Conservation (phyloP, 2,329 filamentous ascomycete genomes). For the Pseudocercospora ulei region DNA sequence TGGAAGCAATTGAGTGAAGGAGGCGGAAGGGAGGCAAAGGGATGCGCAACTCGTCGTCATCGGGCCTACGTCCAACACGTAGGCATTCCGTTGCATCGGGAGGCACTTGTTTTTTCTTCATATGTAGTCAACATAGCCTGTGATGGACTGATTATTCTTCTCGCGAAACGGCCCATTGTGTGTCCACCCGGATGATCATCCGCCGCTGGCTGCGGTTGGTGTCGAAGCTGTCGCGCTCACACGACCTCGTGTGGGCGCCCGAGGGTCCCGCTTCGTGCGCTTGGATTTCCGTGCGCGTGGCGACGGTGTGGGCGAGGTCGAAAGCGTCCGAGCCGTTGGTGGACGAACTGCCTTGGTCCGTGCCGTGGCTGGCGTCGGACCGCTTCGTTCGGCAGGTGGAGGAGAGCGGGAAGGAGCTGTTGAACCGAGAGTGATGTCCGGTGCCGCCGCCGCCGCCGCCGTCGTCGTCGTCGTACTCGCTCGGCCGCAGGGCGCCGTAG, state of each 20-base stretch:
- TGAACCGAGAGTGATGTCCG: conserved; percentile 4
- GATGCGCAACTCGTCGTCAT: no score
- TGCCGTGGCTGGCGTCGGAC: neutral
- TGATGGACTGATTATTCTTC: no score
- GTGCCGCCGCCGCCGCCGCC: conserved; percentile 1
- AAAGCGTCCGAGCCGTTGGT: conserved; percentile 4
- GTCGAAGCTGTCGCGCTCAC: conserved; percentile 7
- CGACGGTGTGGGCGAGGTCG: conserved; percentile 10
- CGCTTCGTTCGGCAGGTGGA: conserved; percentile 9
- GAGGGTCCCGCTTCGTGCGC: conserved; percentile 8
- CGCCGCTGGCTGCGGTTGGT: conserved; percentile 8
- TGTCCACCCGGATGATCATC: conserved; percentile 15
- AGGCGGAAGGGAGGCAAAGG: no score
- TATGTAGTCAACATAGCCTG: no score
- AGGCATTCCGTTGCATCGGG: no score
- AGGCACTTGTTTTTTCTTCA: no score
- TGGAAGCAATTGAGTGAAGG: no score
- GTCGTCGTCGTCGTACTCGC: no score
- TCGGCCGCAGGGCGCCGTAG: conserved; percentile 15
- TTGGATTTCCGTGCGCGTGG: conserved; percentile 11
- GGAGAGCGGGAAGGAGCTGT: conserved; percentile 9
- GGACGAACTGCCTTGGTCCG: conserved; percentile 1
- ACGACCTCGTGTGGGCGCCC: neutral
- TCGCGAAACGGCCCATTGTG: conserved; percentile 8
- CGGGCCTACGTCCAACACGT: no score